Evolutionary conservation across 148 eudicot genomes (phyloP), one percentile per base, ranked within the genome.

Genomic region (Talinum fruticosum): DNA sequence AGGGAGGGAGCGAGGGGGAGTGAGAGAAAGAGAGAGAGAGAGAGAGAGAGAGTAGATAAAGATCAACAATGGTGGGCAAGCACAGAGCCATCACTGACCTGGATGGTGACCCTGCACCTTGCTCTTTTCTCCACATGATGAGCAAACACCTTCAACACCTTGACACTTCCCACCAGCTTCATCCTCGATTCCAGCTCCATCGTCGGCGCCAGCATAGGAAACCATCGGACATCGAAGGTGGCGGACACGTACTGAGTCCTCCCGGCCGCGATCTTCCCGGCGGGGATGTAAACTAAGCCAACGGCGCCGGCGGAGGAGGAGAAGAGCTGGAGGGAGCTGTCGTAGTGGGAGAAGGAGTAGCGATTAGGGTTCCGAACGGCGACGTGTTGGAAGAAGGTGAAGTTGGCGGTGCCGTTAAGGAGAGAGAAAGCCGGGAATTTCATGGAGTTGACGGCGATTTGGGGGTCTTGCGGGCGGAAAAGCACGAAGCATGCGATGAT

Each of bases 291-390:
- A 7, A 87, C 86, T 35, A 81, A 73, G 13, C 98, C 92, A 35
- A 82, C 91, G 35, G 76, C n/a, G n/a, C 79, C 82, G 0, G 82
- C 6, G 2, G 79, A 47, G 71, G 83, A 72, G 89, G 88, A 90
- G 73, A 80, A 76, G 34, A 94, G 97, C 86, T 90, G 92, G 21
- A 94, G 83, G 2, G 97, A 90, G 85, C 94, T 87, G 88, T 93
- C 96, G 82, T 90, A 93, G 83, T 94, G 97, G 0, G 96, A 83
- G 21, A 93, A 83, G 21, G 84, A 80, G 87, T 85, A 93, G 16
- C 93, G 90, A 83, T 94, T 94, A 14, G 98, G 98, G 89, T 94
- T 94, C 0, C 78, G 84, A 66, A 94, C 91, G 37, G 95, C 78
- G 57, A 87, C 85, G 86, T 76, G 84, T 75, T 94, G 98, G 87